Evolutionary conservation across 805 yeast species (phyloP).

Genomic region (Yueomyces sinensis): DNA sequence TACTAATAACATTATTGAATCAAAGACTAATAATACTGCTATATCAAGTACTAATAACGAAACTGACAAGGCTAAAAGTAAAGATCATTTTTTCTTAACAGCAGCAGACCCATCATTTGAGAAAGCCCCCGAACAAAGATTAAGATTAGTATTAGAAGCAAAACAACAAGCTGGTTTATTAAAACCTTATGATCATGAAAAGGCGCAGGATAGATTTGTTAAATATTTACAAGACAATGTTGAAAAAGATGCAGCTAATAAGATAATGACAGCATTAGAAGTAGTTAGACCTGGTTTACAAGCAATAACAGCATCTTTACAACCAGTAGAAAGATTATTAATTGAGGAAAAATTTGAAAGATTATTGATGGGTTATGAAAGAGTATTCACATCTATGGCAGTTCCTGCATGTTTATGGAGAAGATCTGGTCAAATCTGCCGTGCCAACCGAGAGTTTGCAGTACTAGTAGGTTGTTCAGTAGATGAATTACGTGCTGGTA

Average conservation of each 20-base stretch:
- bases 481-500: constrained; percentile 87
- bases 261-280: constrained; percentile 75
- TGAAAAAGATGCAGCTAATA: constrained; percentile 70
- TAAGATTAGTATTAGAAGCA: constrained; percentile 88
- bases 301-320: constrained; percentile 79
- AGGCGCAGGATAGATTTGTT: constrained; percentile 83
- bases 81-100: constrained; percentile 85
- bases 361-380: constrained; percentile 82
- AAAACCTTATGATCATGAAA: constrained; percentile 87
- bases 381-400: constrained; percentile 95
- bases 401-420: constrained; percentile 97
- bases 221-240: constrained; percentile 86
- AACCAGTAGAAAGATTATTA: constrained; percentile 79
- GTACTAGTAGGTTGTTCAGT: constrained; percentile 79
- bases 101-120: constrained; percentile 97
- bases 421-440: constrained; percentile 88
- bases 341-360: constrained; percentile 93
- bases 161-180: constrained; percentile 86
- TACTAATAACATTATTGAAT: not conserved
- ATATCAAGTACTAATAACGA: not conserved
- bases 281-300: constrained; percentile 86
- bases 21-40: not conserved
- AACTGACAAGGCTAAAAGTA: constrained; percentile 47
- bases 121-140: constrained; percentile 83
- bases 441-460: constrained; percentile 95